These are phyloP conservation scores for Cadophora sp. DNA, from an alignment of 2,329 filamentous ascomycete species.

Conservation along the genomic window DNA sequence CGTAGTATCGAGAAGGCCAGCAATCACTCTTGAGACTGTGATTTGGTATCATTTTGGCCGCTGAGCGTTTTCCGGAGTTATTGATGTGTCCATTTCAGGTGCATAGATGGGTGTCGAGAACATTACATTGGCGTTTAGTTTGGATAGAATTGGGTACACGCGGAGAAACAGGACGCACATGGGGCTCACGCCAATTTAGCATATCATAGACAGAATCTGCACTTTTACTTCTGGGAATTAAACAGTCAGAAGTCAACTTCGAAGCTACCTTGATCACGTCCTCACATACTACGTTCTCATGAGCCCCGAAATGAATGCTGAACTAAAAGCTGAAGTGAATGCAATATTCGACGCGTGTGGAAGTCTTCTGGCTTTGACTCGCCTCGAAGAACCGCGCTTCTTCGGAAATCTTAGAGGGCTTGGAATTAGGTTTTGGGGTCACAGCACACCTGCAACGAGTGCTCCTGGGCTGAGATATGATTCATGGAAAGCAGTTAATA, in stretches of 20 bases:
- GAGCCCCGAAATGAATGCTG: constrained; percentile 39
- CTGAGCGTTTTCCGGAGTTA: background rate
- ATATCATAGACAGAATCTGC: background rate
- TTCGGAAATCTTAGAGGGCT: constrained; percentile 42
- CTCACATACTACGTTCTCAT: constrained; percentile 46
- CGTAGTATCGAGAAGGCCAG: constrained; percentile 42
- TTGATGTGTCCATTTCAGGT: background rate
- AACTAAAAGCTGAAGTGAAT: constrained; percentile 45
- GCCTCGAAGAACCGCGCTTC: constrained; percentile 38
- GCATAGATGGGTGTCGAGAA: background rate
- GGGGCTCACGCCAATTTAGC: background rate
- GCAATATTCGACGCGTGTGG: background rate
- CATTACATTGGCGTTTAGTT: background rate
- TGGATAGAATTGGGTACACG: background rate
- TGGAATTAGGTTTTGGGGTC: constrained; percentile 43
- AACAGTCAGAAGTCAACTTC: constrained; percentile 46
- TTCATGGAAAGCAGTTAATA: constrained; percentile 25
- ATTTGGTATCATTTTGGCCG: background rate
- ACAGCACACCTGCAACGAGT: constrained; percentile 39
- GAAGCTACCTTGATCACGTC: constrained; percentile 43
- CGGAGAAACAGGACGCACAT: background rate
- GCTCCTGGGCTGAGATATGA: constrained; percentile 31
- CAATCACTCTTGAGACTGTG: background rate
- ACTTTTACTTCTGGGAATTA: no score
- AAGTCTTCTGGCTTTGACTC: background rate